Base-by-base conservation (phyloP, 2,329 filamentous ascomycete genomes). In the Hypomyces perniciosus region DNA sequence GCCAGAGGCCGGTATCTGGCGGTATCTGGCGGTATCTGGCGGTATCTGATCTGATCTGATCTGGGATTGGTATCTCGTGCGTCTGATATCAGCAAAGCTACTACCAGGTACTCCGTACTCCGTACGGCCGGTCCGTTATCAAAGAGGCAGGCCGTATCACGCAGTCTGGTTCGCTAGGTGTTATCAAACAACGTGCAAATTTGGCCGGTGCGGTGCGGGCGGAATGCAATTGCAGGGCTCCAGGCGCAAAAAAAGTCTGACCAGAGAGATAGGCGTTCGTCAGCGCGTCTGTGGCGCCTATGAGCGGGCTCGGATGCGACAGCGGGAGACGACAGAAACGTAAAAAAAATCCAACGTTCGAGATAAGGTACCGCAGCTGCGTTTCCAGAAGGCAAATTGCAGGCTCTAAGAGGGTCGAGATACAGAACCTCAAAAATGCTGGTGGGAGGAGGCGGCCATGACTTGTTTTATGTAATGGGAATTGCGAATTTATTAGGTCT, bases 381-480 rank as follows among this genome's bases (percentile, higher is more conserved):
- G 44, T 41, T 53, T 53, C 42, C 51, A 53, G 51, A 48, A 53
- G 51, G 47, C 44, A 44, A 51, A 41, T 51, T 44, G 52, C 48
- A 54, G 48, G 52, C 48, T 51, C 48, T 29, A 20, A 39, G 34
- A 46, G 51, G 46, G 52, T 46, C 46, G 39, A 53, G 59, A 65
- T 66, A 65, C 56, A 59, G 49, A 50, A 57, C 44, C 50, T 54
- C 47, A 51, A 51, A 53, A 54, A 57, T 57, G 58, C 55, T 54
- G 51, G 53, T 48, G 48, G 48, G 52, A 61, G 58, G 60, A 58
- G 64, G 64, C 57, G 62, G 57, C 61, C 55, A 54, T 55, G 59
- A 60, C 62, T 52, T 64, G 58, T 68, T 69, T 69, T 68, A 69
- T 68, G 67, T 68, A 68, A 68, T 67, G 63, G 64, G 60, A 67